Conservation (phyloP, 2,329 filamentous ascomycete species). For the Trichoderma pleuroti region DNA sequence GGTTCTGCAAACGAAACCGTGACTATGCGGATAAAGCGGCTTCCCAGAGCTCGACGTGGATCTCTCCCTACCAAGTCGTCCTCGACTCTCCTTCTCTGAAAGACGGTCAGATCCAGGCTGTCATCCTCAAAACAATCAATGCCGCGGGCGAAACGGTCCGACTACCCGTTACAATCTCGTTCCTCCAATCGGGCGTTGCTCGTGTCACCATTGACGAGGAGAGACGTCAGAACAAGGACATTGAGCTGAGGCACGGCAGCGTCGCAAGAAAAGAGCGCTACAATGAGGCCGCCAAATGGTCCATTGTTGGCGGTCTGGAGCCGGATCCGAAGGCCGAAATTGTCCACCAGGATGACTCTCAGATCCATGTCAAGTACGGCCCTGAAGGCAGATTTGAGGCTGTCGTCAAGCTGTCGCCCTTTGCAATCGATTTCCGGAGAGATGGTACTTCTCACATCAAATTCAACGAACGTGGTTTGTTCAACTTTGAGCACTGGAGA, state of each 20-base stretch:
- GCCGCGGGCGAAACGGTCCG: conserved; percentile 62
- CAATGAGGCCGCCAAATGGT: conserved; percentile 84
- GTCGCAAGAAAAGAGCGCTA: conserved; percentile 86
- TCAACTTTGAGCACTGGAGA: conserved; percentile 96
- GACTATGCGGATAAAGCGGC: conserved; percentile 77
- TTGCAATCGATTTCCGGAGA: conserved; percentile 80
- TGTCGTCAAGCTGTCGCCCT: conserved; percentile 77
- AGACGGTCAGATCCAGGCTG: conserved; percentile 74
- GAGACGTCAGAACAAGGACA: conserved; percentile 81
- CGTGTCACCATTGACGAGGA: conserved; percentile 90
- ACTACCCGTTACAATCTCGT: conserved; percentile 80
- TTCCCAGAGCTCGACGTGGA: conserved; percentile 64
- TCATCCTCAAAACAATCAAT: conserved; percentile 75
- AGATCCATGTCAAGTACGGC: conserved; percentile 77
- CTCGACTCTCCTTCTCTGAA: conserved; percentile 70
- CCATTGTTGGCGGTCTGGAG: conserved; percentile 75
- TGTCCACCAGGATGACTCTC: conserved; percentile 60
- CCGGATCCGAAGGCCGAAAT: conserved; percentile 69
- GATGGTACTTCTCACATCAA: conserved; percentile 79
- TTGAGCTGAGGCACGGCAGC: conserved; percentile 81
- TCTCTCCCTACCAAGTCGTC: conserved; percentile 74
- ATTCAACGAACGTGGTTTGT: conserved; percentile 81
- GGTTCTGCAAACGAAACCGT: conserved; percentile 95
- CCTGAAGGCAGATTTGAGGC: conserved; percentile 73
- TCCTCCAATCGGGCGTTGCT: conserved; percentile 84